Evolutionary conservation across 768 basidiomycete species (phyloP).

Genomic region (Auricularia auricula-judae): DNA sequence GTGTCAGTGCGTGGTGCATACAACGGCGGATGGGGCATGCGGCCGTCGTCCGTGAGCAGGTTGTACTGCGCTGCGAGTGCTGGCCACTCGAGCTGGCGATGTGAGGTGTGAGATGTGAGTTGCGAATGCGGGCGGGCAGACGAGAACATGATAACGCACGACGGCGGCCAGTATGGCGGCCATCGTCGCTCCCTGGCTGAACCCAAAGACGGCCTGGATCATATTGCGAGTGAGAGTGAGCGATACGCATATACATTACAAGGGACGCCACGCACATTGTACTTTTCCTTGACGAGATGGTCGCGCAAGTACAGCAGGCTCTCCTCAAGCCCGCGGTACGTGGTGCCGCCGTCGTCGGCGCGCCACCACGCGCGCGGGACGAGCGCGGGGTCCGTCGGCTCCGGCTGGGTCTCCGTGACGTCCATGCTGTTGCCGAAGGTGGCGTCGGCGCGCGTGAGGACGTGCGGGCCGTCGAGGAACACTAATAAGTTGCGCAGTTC

Average conservation of each 20-base stretch:
- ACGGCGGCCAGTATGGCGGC: constrained; percentile 60
- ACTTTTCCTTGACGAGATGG: constrained; percentile 44
- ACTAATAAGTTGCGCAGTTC: background rate
- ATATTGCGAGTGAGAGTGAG: background rate
- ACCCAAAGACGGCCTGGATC: constrained; percentile 66
- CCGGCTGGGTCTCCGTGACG: constrained; percentile 22
- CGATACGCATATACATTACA: no score
- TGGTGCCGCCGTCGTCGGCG: constrained; percentile 38
- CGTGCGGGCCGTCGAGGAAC: background rate
- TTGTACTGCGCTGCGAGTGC: constrained; percentile 40
- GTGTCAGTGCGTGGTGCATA: constrained; percentile 21
- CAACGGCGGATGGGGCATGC: constrained; percentile 68
- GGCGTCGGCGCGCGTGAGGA: background rate
- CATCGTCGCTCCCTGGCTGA: constrained; percentile 74
- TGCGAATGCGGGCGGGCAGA: background rate
- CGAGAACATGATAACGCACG: constrained; percentile 28
- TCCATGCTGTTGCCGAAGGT: background rate
- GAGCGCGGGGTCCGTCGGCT: no score
- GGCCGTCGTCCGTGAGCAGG: constrained; percentile 37
- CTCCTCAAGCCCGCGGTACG: constrained; percentile 45
- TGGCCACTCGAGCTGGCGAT: constrained; percentile 41
- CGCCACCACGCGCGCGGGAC: constrained; percentile 33
- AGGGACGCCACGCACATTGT: constrained; percentile 42
- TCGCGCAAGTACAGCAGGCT: constrained; percentile 45
- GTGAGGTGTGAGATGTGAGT: background rate